These are phyloP conservation scores for Fusarium duplospermum DNA, from an alignment of 2,329 filamentous ascomycete genomes.

Conservation along the genomic window DNA sequence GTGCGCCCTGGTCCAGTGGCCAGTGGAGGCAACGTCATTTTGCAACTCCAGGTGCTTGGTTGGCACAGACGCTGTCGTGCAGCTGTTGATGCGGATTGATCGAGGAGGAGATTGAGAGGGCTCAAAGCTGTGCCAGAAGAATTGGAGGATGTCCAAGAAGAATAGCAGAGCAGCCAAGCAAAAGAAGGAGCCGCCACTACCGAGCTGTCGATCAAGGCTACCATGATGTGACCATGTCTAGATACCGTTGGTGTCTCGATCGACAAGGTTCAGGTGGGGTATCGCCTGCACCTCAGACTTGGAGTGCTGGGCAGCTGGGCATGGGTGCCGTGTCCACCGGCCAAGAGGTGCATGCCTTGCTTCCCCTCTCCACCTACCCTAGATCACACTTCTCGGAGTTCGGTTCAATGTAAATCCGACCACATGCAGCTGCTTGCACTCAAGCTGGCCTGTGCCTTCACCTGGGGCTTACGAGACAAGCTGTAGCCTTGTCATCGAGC, in stretches of 20 bases:
- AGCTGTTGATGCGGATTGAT: slow-evolving; percentile 23
- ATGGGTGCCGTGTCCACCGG: neutral
- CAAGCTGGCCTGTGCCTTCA: slow-evolving; percentile 38
- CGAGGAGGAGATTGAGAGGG: slow-evolving; percentile 5
- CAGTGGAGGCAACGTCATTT: slow-evolving; percentile 40
- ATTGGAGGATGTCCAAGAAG: neutral
- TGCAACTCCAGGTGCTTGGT: slow-evolving; percentile 30
- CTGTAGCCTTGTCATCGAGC: slow-evolving; percentile 51
- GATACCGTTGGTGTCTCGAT: slow-evolving; percentile 19
- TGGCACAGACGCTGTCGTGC: slow-evolving; percentile 28
- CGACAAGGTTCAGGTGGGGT: slow-evolving; percentile 25
- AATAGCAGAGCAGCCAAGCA: neutral
- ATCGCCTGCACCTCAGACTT: slow-evolving; percentile 8
- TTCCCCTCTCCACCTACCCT: slow-evolving; percentile 25
- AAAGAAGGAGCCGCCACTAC: neutral
- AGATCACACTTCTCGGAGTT: slow-evolving; percentile 14
- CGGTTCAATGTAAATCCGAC: slow-evolving; percentile 39
- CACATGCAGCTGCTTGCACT: slow-evolving; percentile 17
- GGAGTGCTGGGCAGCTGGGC: neutral
- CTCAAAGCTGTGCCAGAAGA: neutral
- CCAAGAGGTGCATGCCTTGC: neutral
- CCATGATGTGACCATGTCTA: neutral
- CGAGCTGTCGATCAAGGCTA: slow-evolving; percentile 11
- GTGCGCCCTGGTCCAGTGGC: slow-evolving; percentile 33
- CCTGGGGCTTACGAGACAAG: slow-evolving; percentile 50